These are phyloP conservation scores for Pythium apleroticum DNA, from an alignment of 352 stramenopile species.

Conservation along the genomic window DNA sequence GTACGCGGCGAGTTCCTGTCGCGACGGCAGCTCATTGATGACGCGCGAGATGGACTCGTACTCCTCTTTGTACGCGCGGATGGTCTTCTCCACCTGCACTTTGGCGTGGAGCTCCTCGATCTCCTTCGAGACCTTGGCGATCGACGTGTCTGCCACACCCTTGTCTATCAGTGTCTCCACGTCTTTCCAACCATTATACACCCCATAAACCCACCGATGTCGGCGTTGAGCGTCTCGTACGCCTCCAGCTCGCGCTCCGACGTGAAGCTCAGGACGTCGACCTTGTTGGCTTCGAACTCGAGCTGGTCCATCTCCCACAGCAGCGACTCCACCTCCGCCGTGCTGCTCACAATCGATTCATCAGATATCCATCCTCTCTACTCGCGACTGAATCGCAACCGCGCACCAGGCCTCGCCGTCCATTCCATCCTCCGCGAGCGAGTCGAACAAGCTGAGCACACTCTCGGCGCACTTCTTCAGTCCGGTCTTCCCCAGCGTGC, in stretches of 20 bases:
- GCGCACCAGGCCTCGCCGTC: slow-evolving; percentile 51
- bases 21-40: slow-evolving; percentile 79
- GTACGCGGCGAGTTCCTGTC: slow-evolving; percentile 54
- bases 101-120: slow-evolving; percentile 81
- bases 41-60: slow-evolving; percentile 85
- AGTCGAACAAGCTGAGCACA: slow-evolving; percentile 64
- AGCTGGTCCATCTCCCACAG: slow-evolving; percentile 87
- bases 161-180: not conserved
- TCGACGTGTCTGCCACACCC: slow-evolving; percentile 49
- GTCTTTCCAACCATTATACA: not conserved
- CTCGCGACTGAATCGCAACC: too few relatives aligned
- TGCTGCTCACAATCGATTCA: slow-evolving; percentile 27
- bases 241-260: slow-evolving; percentile 78
- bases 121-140: slow-evolving; percentile 58
- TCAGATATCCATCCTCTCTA: not conserved
- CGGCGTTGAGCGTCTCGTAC: slow-evolving; percentile 74
- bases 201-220: slow-evolving; percentile 50
- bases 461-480: slow-evolving; percentile 81
- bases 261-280: slow-evolving; percentile 78
- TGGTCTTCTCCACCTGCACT: slow-evolving; percentile 70
- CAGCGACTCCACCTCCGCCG: slow-evolving; percentile 70
- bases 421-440: slow-evolving; percentile 59
- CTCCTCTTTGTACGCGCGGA: slow-evolving; percentile 86
- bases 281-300: slow-evolving; percentile 83
- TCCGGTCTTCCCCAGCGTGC: slow-evolving; percentile 71